Evolutionary conservation across 257 asterid genomes (phyloP), one percentile per base, ranked within the genome.

Genomic region (Solanum tarijense): DNA sequence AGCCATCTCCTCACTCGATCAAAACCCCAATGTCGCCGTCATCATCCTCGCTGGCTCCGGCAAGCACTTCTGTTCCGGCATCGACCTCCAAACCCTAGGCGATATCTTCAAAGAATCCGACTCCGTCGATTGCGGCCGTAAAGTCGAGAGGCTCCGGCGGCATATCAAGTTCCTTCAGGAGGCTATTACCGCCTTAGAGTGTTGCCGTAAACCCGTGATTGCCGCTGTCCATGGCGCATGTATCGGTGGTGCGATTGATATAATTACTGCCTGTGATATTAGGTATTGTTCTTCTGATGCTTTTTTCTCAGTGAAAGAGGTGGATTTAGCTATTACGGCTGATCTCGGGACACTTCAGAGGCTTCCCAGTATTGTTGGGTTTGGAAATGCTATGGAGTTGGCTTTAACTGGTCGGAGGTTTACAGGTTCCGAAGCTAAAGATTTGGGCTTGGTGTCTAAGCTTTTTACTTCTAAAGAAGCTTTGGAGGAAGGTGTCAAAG

Each of bases 311-410:
- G 98, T 97, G 89, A 96, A 95, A 90, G 99, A 95, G 92, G 99
- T 97, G 88, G 99, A 96, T 52, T 86, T 96, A 90, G 98, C 91
- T 3, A 91, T 96, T 86, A 87, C 95, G 6, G 99, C 99, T 52
- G 98, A 96, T 91, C 90, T 97, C 7, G 99, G 99, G 83, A 90
- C 99, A 82, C 94, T 97, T 43, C 99, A 97, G 96, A 92, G 99
- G 94, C 95, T 97, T 66, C 98, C 98, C 5, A 89, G 89, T 23
- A 93, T 97, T 39, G 98, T 97, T 0, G 99, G 99, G 75, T 94
- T 89, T 68, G 99, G 96, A 14, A 94, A 91, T 35, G 98, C 99
- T 0, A 96, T 94, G 98, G 99, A 95, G 73, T 88, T 96, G 89
- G 93, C 98, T 31, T 87, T 96, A 89, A 96, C 98, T 55, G 98